phyloP scores from a whole-genome alignment of 2,329 filamentous ascomycete species.

The Exophiala sideris region DNA sequence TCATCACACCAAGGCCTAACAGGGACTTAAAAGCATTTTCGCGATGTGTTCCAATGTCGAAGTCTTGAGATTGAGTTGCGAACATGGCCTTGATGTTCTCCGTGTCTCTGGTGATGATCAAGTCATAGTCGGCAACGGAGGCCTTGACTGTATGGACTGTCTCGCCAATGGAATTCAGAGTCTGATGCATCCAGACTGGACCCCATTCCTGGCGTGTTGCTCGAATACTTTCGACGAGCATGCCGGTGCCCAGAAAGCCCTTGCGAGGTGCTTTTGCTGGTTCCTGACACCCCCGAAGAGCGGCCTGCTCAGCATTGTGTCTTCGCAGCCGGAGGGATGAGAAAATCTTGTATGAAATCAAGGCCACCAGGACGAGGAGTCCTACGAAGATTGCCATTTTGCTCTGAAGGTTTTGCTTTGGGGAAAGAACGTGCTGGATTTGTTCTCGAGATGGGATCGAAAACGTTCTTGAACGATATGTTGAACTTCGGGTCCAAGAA shows the following conservation, averaged over 20 bases:
- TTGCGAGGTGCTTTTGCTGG: constrained; percentile 33
- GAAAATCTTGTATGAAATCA: constrained; percentile 29
- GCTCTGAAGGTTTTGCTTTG: not conserved
- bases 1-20: constrained; percentile 47
- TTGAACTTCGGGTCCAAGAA: no score
- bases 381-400: not conserved
- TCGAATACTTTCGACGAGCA: constrained; percentile 33
- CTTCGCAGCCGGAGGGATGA: constrained; percentile 29
- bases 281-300: constrained; percentile 31
- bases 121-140: constrained; percentile 38
- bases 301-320: constrained; percentile 31
- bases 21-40: constrained; percentile 55
- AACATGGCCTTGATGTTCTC: constrained; percentile 56
- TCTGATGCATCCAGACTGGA: constrained; percentile 34
- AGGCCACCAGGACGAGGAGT: constrained; percentile 1
- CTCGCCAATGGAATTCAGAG: constrained; percentile 32
- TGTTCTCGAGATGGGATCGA: no score
- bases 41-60: constrained; percentile 72
- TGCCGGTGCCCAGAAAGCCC: constrained; percentile 34
- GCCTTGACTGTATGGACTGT: constrained; percentile 36
- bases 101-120: constrained; percentile 56
- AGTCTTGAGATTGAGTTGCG: constrained; percentile 76
- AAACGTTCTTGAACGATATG: no score
- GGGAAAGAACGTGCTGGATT: no score
- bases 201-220: constrained; percentile 36